Conservation (phyloP, 1,284 basidiomycete species). For the Cystobasidium slooffiae region DNA sequence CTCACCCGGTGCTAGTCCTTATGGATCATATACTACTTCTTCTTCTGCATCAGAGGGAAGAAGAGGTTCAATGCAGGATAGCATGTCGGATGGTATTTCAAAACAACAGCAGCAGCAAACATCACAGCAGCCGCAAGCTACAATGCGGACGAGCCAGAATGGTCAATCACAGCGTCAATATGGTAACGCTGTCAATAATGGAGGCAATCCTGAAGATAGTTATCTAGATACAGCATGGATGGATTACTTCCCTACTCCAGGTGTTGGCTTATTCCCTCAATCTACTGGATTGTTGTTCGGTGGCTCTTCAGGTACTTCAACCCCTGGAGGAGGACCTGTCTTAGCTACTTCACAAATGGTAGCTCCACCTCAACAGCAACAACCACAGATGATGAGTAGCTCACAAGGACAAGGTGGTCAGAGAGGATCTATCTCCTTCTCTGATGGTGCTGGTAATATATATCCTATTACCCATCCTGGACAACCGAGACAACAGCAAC, state of each 20-base stretch:
- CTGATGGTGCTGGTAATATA: constrained; percentile 24
- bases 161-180: background rate
- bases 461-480: background rate
- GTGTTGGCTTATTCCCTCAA: constrained; percentile 29
- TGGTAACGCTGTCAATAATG: background rate
- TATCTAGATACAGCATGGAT: constrained; percentile 35
- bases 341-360: background rate
- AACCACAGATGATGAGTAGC: constrained; percentile 6
- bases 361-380: background rate
- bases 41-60: constrained; percentile 7
- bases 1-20: constrained; percentile 4
- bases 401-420: constrained; percentile 19
- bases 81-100: background rate
- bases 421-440: background rate
- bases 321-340: background rate
- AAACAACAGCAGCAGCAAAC: constrained; percentile 15
- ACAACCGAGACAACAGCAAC: background rate
- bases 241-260: constrained; percentile 38
- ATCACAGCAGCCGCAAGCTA: background rate
- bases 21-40: background rate
- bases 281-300: constrained; percentile 22
- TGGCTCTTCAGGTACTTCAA: background rate
- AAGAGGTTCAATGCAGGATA: constrained; percentile 3
- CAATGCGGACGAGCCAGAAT: background rate
- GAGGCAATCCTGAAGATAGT: constrained; percentile 1